Evolutionary conservation across 2,329 filamentous ascomycete species (phyloP).

Genomic region (Verticillium dahliae): DNA sequence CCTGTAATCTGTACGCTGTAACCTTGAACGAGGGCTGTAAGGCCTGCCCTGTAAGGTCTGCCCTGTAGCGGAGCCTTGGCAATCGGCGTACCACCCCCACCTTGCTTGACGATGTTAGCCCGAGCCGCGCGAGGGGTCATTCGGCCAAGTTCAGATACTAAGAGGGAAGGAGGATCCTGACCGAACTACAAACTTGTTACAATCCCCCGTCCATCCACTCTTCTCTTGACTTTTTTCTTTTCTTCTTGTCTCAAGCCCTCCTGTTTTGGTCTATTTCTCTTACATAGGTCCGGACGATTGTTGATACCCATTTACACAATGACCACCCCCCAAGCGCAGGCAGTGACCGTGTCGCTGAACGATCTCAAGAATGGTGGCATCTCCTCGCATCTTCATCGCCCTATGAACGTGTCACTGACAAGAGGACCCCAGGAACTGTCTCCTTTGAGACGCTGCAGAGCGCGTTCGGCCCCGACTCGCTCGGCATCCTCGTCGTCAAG

Average conservation of each 20-base stretch:
- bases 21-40: too few species aligned
- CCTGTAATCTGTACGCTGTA: too few species aligned
- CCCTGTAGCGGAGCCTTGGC: not conserved
- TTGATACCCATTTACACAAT: not conserved
- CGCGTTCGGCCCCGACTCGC: conserved; percentile 83
- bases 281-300: too few species aligned
- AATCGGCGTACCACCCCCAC: not conserved
- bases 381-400: not conserved
- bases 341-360: conserved; percentile 54
- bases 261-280: not conserved
- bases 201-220: too few species aligned
- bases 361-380: conserved; percentile 51
- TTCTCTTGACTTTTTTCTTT: not conserved
- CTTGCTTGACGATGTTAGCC: not conserved
- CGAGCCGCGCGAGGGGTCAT: not conserved
- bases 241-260: not conserved
- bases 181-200: not conserved
- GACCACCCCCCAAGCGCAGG: conserved; percentile 26
- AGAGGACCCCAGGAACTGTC: conserved; percentile 46
- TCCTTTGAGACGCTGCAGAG: conserved; percentile 62
- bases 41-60: not conserved
- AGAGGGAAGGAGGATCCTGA: not conserved
- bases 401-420: too few species aligned
- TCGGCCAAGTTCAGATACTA: not conserved
- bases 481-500: conserved; percentile 91